Base-by-base conservation (phyloP, 352 stramenopile species). In the Pythium sukuiense region DNA sequence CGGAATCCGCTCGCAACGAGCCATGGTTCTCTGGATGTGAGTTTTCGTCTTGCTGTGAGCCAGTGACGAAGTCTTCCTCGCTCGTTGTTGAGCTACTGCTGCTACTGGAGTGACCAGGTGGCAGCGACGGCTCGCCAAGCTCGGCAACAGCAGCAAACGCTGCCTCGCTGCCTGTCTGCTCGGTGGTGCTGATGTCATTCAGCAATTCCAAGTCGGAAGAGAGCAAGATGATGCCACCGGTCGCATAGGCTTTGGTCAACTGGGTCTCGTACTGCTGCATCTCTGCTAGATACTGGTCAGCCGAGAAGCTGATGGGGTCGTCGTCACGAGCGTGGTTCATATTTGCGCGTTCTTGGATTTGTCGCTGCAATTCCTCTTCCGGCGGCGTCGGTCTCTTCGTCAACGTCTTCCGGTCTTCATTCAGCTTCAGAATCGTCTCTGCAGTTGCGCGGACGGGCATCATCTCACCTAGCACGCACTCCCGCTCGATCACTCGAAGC, bases 211-310 rank as follows among this genome's bases (percentile, higher is more conserved):
- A 39, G 8, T 63, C 55, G 6, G 16, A 20, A 1, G 63, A 69
- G 6, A 69, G 39, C 32, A 69, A 20, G 8, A 69, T 20, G 37
- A 69, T 63, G 9, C 55, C 63, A 11, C 35, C 55, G 8, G 50
- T 41, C 14, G 55, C 45, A 30, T 69, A 69, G 6, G 55, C 43
- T 16, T 70, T 61, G 18, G 56, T 43, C 9, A 70, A 33, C 8
- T 65, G 63, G 1, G 33, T 53, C 33, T 70, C 63, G 50, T 63
- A 65, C 50, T 65, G 49, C 24, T 61, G 48, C 63, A 65, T 61
- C 20, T 65, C 57, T 7, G 13, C 6, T 0, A 56, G 24, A 11
- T 63, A 60, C 33, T 59, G 16, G 24, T 18, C 43, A 1, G 24
- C 13, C 0, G 55, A 60, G 12, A 69, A 69, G 0, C 5, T 16